Conservation (phyloP, 148 eudicot species). For the Fagopyrum tataricum region DNA sequence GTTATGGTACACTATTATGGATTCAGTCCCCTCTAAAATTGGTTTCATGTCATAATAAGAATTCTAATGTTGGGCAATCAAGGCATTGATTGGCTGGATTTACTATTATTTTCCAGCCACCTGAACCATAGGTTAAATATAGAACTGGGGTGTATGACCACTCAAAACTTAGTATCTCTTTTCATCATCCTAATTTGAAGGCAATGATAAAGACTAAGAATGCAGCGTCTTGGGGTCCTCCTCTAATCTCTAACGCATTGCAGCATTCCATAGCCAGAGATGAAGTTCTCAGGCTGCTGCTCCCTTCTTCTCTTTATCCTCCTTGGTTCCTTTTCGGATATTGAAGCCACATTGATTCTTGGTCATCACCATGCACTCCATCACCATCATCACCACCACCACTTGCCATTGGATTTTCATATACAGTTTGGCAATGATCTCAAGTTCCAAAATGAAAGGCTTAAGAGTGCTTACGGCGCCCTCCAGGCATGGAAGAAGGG, state of each 20-base stretch:
- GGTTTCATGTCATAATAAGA: background rate
- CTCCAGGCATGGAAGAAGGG: constrained; percentile 19
- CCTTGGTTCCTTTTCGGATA: background rate
- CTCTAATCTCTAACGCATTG: background rate
- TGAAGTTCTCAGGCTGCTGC: background rate
- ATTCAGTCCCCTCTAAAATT: no score
- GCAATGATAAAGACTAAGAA: background rate
- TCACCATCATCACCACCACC: no score
- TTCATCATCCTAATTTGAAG: background rate
- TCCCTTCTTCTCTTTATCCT: background rate
- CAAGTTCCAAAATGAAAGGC: background rate
- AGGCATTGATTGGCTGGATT: background rate
- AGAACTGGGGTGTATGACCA: background rate
- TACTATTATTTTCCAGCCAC: background rate
- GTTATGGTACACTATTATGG: no score
- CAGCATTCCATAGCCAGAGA: background rate
- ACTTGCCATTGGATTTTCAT: background rate
- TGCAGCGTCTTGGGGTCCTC: background rate
- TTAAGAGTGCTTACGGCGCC: constrained; percentile 11
- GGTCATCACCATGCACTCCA: background rate
- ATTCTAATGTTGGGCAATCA: background rate
- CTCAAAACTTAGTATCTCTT: background rate
- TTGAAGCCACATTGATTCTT: background rate
- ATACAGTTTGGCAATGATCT: background rate
- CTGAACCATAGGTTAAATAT: no score